Base-by-base conservation (phyloP, 2,329 filamentous ascomycete genomes). In the Cladosporium cucumerinum region DNA sequence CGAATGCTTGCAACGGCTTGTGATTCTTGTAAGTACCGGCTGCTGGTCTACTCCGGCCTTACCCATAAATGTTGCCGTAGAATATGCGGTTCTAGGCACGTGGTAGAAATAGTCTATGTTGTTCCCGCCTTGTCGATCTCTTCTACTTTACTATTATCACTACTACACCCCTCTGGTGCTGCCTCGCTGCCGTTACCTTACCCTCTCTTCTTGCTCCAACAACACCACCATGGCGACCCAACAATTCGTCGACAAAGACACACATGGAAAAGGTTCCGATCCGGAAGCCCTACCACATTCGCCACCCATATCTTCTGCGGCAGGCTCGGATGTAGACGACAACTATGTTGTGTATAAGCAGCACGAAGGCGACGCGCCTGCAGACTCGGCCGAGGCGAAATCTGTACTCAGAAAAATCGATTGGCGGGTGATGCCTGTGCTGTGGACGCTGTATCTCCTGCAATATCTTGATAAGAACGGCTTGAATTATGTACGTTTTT, bases 391-490 rank as follows among this genome's bases (percentile, higher is more conserved):
- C 32, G 74, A 75, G 61, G 72, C 72, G 2, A 75, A 73, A 46
- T 67, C 67, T 26, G 72, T 77, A 11, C 68, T 78, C 2, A 69
- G 74, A 12, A 77, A 78, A 64, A 74, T 78, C 28, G 76, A 78
- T 57, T 46, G 72, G 49, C 69, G 75, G n/a, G 67, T 78, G 2
- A 67, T 78, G 7, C 74, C 75, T 0, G 70, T 75, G 5, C 69
- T 78, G 5, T 74, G 71, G 49, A 64, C 75, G 5, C 71, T 77
- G 12, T 78, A 80, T 66, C 69, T 79, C 4, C 61, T 80, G 49
- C 78, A 80, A 63, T 73, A 80, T 64, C 72, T 80, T 4, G 78
- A 80, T 65, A 80, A 80, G 68, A 73, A 73, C 30, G 70, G 70
- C 16, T 69, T 75, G 57, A 71, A 73, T 46, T 85, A 84, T 71